phyloP scores from a whole-genome alignment of 164 flowering plant genomes.

The Nymphaea thermarum region DNA sequence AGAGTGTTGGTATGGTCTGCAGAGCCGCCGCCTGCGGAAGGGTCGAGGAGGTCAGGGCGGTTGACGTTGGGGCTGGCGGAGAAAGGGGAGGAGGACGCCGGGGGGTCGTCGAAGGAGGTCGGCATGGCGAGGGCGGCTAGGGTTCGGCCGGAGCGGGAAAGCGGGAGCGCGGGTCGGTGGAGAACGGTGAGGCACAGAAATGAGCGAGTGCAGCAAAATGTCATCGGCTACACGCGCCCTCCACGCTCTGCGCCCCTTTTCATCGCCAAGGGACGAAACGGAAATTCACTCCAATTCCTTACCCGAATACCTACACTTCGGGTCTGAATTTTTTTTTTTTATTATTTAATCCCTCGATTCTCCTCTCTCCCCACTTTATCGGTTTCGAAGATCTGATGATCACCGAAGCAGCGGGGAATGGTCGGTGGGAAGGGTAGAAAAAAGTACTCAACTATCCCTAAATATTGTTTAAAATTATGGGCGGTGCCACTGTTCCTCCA shows the following conservation, averaged over 20 bases:
- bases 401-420: too few species aligned
- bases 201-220: neutral
- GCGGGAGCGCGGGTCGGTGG: neutral
- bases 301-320: too few species aligned
- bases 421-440: too few species aligned
- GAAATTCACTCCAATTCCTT: neutral
- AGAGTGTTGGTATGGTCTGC: neutral
- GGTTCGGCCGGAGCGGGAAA: conserved; percentile 6
- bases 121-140: conserved; percentile 18
- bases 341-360: too few species aligned
- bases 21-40: neutral
- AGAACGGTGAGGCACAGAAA: neutral
- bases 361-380: too few species aligned
- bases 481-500: too few species aligned
- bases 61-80: neutral
- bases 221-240: neutral
- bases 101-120: neutral
- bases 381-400: too few species aligned
- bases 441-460: too few species aligned
- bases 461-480: too few species aligned
- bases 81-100: conserved; percentile 8
- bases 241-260: neutral
- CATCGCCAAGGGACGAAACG: neutral
- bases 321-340: too few species aligned
- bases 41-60: conserved; percentile 6